Evolutionary conservation across 352 stramenopile species (phyloP), one percentile per base, ranked within the genome.

Genomic region (Thalassiosira mediterranea): DNA sequence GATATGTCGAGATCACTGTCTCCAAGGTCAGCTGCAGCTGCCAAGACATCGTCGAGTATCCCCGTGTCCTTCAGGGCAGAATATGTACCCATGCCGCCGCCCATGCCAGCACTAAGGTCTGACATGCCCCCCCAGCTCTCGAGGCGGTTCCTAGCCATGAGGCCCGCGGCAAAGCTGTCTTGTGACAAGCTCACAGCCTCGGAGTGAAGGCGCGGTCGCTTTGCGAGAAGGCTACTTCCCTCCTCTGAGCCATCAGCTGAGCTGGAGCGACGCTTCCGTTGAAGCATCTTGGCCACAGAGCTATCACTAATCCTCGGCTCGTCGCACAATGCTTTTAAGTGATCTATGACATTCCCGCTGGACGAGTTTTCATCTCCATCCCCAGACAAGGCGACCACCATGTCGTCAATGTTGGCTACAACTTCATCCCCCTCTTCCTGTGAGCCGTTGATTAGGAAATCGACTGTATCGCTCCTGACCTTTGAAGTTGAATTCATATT

Each of bases 101-200:
- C n/a, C n/a, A n/a, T n/a, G n/a, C n/a, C n/a, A 26, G 65, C 52
- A 61, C 79, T 88, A 29, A 92, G 61, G 72, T 92, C 86, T n/a
- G 81, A 90, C 86, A 92, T 92, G 10, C 72, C 86, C 51, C 86
- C 86, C 86, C 86, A 92, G 61, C 81, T 90, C 54, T 92, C 86
- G 8, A 87, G 47, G 46, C 86, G 74, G 56, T 87, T 73, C 59
- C 86, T 53, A 17, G 42, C 69, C 60, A 81, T 75, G 28, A 64
- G 48, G 29, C 49, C 76, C 26, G 84, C 62, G 44, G 42, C 72
- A n/a, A n/a, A n/a, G n/a, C n/a, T n/a, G n/a, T n/a, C n/a, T n/a
- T n/a, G n/a, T n/a, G n/a, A n/a, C n/a, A n/a, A n/a, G 59, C 77
- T 76, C 37, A 81, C 62, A 70, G 82, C 59, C 82, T 85, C 28